Evolutionary conservation across 441 rosid genomes (phyloP).

Genomic region (Gossypium gossypioides): DNA sequence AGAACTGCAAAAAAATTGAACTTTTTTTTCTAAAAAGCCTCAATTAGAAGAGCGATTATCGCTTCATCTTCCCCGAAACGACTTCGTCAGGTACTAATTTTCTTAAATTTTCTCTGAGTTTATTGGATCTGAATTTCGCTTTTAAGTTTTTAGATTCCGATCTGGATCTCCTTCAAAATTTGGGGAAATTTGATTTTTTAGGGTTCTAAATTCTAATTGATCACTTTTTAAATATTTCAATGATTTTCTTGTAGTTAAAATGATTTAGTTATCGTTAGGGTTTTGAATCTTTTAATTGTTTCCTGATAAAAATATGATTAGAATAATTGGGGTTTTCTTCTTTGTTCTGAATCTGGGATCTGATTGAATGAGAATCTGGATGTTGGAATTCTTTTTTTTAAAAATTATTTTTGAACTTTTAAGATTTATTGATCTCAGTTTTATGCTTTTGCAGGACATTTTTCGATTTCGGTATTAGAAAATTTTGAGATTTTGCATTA

Average conservation of each 20-base stretch:
- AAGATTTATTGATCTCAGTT: background rate
- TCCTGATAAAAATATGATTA: background rate
- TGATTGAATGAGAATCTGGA: background rate
- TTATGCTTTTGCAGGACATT: background rate
- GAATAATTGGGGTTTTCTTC: background rate
- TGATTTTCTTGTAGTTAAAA: background rate
- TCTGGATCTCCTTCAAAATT: background rate
- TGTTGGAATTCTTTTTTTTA: background rate
- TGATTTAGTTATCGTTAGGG: background rate
- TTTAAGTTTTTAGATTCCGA: background rate
- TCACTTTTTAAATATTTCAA: background rate
- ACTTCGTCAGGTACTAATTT: constrained; percentile 20
- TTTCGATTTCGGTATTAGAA: background rate
- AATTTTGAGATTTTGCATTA: background rate
- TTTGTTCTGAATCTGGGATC: background rate
- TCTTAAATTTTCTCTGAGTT: background rate
- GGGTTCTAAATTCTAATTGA: background rate
- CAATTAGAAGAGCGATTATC: background rate
- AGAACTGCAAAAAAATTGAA: background rate
- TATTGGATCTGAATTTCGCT: constrained; percentile 18
- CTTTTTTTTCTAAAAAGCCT: background rate
- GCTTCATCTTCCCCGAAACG: background rate
- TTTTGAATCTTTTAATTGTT: background rate
- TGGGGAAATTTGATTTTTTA: background rate
- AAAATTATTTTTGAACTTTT: background rate